Evolutionary conservation across 495 filamentous ascomycete genomes (phyloP), one percentile per base, ranked within the genome.

Genomic region (Endocarpon pusillum): DNA sequence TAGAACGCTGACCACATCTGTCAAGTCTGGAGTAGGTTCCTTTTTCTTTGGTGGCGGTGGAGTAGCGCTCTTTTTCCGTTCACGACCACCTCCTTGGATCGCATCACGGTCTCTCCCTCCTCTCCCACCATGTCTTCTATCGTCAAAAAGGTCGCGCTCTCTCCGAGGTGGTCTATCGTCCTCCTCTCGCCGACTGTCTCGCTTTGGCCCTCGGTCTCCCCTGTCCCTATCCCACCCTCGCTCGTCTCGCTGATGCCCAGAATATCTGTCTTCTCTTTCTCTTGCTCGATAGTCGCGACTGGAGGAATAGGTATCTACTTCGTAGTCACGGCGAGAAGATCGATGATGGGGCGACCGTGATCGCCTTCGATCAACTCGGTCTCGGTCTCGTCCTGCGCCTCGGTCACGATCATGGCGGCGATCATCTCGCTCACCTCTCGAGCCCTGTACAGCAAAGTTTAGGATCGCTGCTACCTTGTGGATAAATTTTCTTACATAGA

Each of bases 1-100:
- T 34, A 80, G 61, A 34, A 99, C 62, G 6, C 82, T 70, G 18
- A 73, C 60, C 38, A 83, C 61, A 45, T 92, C 75, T 39, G 86
- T 93, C 51, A 99, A 62, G 56, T 99, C 91, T 17, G 89, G 91
- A 0, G 89, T 96, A 16, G 87, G 81, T 53, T 96, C 89, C 48
- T 76, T 75, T 67, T 89, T 89, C 60, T 86, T 89, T 3, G 78
- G 71, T 7, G 79, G 73, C 7, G 75, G 75, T 29, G 89, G 84
- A 26, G 75, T 73, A 10, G 75, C 71, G 42, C 81, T 92, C 44
- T 78, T 80, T 49, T 74, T 76, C 39, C 75, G 67, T 25, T 83
- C 75, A 44, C 70, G 66, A 31, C 73, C 45, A 19, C 49, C 46
- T 29, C 57, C 52, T 24, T 18, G 29, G 39, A 16, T 25, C 39